Conservation (phyloP, 23 red algal species). For the Gracilaria domingensis region DNA sequence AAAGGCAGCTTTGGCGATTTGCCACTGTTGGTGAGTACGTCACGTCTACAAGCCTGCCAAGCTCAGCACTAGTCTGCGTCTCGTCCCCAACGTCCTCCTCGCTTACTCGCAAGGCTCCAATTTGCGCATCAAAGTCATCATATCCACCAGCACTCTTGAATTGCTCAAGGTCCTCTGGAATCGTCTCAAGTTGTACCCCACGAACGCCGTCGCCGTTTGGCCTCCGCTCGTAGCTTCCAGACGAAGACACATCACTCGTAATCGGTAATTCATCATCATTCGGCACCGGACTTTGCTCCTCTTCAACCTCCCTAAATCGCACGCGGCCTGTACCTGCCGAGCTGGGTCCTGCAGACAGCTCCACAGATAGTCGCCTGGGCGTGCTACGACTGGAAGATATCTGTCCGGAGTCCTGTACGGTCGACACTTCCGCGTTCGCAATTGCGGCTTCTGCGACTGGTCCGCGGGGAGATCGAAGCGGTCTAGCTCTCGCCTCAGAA, state of each 20-base stretch:
- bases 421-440: slow-evolving; percentile 49
- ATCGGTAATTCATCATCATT: slow-evolving; percentile 10
- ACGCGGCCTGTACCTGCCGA: slow-evolving; percentile 1
- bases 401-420: neutral
- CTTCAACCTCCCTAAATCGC: slow-evolving; percentile 29
- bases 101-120: slow-evolving; percentile 35
- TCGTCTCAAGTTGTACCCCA: slow-evolving; percentile 6
- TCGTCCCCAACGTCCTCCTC: slow-evolving; percentile 29
- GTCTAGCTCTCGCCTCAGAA: neutral
- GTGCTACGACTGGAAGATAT: slow-evolving; percentile 9
- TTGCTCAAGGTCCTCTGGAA: slow-evolving; percentile 1
- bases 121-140: slow-evolving; percentile 43
- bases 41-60: neutral
- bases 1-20: slow-evolving; percentile 30
- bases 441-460: slow-evolving; percentile 52
- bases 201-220: neutral
- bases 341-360: neutral
- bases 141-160: neutral
- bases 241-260: slow-evolving; percentile 22
- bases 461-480: slow-evolving; percentile 66
- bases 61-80: neutral
- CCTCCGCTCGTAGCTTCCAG: slow-evolving; percentile 22
- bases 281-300: neutral
- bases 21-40: slow-evolving; percentile 1
- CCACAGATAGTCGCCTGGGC: slow-evolving; percentile 4